Percentiles rank a stretch among this genome's conserved stretches.
Conservation (phyloP, 2,329 filamentous ascomycete species). For the Stagonosporopsis cucurbitacearum region DNA sequence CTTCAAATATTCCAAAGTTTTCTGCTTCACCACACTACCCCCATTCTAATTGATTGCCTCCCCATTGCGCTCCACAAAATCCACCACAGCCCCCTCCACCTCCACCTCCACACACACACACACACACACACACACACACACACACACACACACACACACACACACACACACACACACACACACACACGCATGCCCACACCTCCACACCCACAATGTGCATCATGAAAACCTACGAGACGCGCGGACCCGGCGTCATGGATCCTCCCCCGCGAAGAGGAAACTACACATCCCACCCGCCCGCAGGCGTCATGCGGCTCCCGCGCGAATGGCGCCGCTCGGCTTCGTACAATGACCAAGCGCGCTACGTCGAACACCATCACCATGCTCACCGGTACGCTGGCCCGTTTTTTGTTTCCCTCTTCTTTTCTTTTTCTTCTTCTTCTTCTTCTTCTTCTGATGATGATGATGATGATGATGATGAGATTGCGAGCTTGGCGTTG, state of each 20-base stretch:
- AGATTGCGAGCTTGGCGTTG: too few relatives aligned
- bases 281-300: conserved; percentile 43
- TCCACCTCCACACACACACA: background rate
- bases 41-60: too few relatives aligned
- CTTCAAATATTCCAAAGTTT: background rate
- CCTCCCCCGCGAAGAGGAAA: conserved; percentile 41
- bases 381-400: background rate
- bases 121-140: background rate
- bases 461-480: too few relatives aligned
- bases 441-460: too few relatives aligned
- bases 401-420: background rate
- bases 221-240: conserved; percentile 39
- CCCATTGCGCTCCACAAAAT: background rate
- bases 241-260: conserved; percentile 36
- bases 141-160: background rate
- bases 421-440: background rate
- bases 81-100: background rate
- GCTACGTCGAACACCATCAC: conserved; percentile 18
- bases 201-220: conserved; percentile 40
- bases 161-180: background rate
- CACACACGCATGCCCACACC: too few relatives aligned
- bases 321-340: conserved; percentile 38
- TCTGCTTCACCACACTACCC: background rate
- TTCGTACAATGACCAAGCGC: conserved; percentile 24
- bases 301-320: conserved; percentile 43